phyloP scores from a whole-genome alignment of 2,329 filamentous ascomycete species.

The Penicillium verrucosum region DNA sequence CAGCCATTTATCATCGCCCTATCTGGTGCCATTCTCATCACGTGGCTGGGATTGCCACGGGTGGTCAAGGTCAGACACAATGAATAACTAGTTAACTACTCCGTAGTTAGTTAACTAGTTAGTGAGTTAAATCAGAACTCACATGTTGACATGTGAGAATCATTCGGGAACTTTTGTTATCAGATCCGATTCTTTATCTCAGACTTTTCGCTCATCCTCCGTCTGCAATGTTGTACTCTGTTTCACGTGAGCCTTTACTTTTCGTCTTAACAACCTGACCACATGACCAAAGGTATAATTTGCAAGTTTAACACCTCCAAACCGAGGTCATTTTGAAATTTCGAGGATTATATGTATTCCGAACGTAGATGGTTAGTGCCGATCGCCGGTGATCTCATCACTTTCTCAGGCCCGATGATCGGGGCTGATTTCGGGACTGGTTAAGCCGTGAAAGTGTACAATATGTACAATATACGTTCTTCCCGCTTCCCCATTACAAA shows the following conservation, averaged over 20 bases:
- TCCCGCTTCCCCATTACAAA: conserved; percentile 1
- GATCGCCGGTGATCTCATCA: background rate
- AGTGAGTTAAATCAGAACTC: background rate
- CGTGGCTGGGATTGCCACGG: conserved; percentile 48
- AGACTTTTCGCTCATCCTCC: background rate
- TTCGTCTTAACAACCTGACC: background rate
- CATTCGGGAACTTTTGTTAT: conserved; percentile 17
- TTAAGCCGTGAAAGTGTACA: background rate
- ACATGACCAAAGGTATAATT: background rate
- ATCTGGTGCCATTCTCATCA: conserved; percentile 48
- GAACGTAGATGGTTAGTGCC: background rate
- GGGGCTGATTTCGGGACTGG: conserved; percentile 16
- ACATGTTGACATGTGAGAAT: conserved; percentile 20
- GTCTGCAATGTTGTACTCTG: background rate
- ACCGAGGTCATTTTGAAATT: background rate
- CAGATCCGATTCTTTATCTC: conserved; percentile 20
- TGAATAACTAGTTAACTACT: background rate
- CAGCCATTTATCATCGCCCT: conserved; percentile 59
- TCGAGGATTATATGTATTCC: too few species aligned
- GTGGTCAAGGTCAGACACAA: conserved; percentile 17
- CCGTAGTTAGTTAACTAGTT: too few species aligned
- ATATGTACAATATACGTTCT: background rate
- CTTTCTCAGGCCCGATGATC: background rate
- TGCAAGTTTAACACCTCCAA: background rate
- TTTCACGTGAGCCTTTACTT: background rate